A percentile compares a stretch with the other conserved stretches of the same genome.
Evolutionary conservation across 345 rosid genomes (phyloP).

Genomic region (Arabis alpina): DNA sequence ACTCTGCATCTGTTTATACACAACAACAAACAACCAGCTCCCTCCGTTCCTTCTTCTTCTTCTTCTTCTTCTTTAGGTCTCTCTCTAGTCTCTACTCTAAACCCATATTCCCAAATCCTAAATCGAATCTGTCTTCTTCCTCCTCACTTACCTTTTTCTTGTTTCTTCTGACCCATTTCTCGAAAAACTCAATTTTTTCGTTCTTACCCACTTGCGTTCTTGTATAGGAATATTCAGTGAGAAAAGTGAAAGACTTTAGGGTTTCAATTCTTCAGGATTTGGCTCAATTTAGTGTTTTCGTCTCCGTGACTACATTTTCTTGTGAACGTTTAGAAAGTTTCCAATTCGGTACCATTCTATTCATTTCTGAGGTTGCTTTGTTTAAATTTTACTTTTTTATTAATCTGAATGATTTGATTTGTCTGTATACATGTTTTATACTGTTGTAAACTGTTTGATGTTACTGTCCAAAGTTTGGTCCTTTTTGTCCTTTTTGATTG

Average conservation of each 20-base stretch:
- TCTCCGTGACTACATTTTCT: conserved; percentile 4
- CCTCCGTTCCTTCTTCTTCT: conserved; percentile 28
- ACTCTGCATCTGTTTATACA: conserved; percentile 28
- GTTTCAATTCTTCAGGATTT: conserved; percentile 15
- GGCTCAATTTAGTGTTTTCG: conserved; percentile 15
- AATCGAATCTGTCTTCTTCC: background rate
- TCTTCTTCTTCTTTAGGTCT: background rate
- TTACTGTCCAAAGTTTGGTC: conserved; percentile 27
- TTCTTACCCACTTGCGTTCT: background rate
- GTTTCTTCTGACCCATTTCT: conserved; percentile 20
- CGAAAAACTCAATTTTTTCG: conserved; percentile 16
- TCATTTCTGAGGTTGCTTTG: background rate
- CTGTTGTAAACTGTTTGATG: background rate
- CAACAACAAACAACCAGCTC: background rate
- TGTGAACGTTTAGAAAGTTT: background rate
- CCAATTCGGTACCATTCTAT: conserved; percentile 24
- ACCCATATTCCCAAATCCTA: conserved; percentile 14
- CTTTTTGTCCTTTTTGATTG: conserved; percentile 18
- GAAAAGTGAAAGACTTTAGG: conserved; percentile 35
- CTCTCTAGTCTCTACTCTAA: conserved; percentile 3
- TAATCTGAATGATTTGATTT: conserved; percentile 22
- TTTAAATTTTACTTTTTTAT: background rate
- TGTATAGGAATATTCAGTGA: no score
- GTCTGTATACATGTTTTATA: conserved; percentile 30
- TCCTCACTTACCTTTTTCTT: background rate